Conservation (phyloP, 164 flowering plant species). For the Vitis vinifera region ASM3070453v1 NC_081823.1:26143001-26143500, state of each 20-base stretch:
- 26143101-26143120: conserved; percentile 43
- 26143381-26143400: conserved; percentile 53
- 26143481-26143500: conserved; percentile 52
- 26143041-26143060: conserved; percentile 55
- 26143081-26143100: conserved; percentile 39
- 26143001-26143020: conserved; percentile 46
- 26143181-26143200: conserved; percentile 49
- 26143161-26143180: conserved; percentile 60
- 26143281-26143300: conserved; percentile 48
- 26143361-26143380: conserved; percentile 41
- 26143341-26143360: conserved; percentile 50
- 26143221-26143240: conserved; percentile 49
- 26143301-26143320: conserved; percentile 50
- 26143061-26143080: conserved; percentile 58
- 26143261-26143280: conserved; percentile 58
- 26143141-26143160: conserved; percentile 63
- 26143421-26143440: conserved; percentile 46
- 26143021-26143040: conserved; percentile 58
- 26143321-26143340: conserved; percentile 68
- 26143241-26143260: conserved; percentile 72
- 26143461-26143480: conserved; percentile 43
- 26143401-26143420: conserved; percentile 57
- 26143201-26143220: conserved; percentile 53
- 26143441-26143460: conserved; percentile 64
- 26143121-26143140: conserved; percentile 46